A percentile compares a stretch with the other conserved stretches of the same genome.
phyloP scores from a whole-genome alignment of 805 yeast genomes.

The Metschnikowia santaceciliae region DNA sequence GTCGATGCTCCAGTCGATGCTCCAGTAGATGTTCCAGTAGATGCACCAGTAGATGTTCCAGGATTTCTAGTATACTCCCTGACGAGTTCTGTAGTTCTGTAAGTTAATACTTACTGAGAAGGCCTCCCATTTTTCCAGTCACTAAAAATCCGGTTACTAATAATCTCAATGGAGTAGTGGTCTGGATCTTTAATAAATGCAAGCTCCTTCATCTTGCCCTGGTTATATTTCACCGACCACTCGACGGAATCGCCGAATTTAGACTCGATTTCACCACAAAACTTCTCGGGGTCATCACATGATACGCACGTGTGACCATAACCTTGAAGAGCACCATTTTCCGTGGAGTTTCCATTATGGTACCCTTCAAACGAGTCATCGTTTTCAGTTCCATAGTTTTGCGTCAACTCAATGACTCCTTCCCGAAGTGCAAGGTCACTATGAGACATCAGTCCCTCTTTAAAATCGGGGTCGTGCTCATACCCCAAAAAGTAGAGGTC shows the following conservation, averaged over 20 bases:
- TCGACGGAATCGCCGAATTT: slow-evolving; percentile 40
- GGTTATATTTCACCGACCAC: slow-evolving; percentile 57
- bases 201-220: slow-evolving; percentile 52
- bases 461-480: slow-evolving; percentile 41
- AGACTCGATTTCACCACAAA: slow-evolving; percentile 50
- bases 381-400: slow-evolving; percentile 91
- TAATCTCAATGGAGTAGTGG: slow-evolving; percentile 77
- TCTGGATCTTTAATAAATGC: slow-evolving; percentile 88
- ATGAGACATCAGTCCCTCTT: slow-evolving; percentile 38
- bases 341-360: slow-evolving; percentile 70
- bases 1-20: too few species aligned
- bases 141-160: slow-evolving; percentile 37
- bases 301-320: slow-evolving; percentile 83
- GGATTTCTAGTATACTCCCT: too few species aligned
- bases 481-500: slow-evolving; percentile 84
- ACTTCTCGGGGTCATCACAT: slow-evolving; percentile 55
- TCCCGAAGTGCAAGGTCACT: slow-evolving; percentile 45
- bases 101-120: slow-evolving; percentile 6
- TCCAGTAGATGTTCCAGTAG: too few species aligned
- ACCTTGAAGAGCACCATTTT: slow-evolving; percentile 63
- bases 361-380: slow-evolving; percentile 69
- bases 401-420: slow-evolving; percentile 83
- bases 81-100: too few species aligned
- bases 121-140: slow-evolving; percentile 17
- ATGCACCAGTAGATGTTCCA: too few species aligned